Evolutionary conservation across 306 rosid species (phyloP), one percentile per base, ranked within the genome.

Genomic region (Cajanus cajan): DNA sequence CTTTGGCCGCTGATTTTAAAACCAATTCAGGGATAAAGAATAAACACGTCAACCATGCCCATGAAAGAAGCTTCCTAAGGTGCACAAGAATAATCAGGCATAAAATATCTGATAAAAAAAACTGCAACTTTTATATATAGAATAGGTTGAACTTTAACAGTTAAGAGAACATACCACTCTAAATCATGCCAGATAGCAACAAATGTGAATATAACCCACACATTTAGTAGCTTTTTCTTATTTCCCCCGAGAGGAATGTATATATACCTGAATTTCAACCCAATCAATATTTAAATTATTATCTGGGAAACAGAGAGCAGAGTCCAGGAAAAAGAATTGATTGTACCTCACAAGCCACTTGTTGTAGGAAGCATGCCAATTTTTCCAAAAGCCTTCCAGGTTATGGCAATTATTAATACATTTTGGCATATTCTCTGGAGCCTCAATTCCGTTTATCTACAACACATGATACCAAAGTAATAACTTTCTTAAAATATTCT

Each of bases 331-430:
- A 63, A 78, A 74, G 47, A 80, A 57, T 73, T 69, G 4, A 82
- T 62, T 73, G 73, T 80, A 92, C 98, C 98, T 92, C 87, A 95
- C 98, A 78, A 95, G 97, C 98, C 97, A 95, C 89, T 92, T 95
- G 88, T 95, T 95, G 81, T 80, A 95, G 82, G 98, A 95, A 82
- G 98, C 97, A 89, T 95, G 98, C 98, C 98, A 95, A 82, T 83
- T 91, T 86, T 95, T 95, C 98, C 98, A 95, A 80, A 92, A 95
- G 65, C 88, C 87, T 87, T 95, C 97, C 88, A 95, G 79, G 83
- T 83, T 90, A 81, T 86, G 86, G 90, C 98, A 90, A 80, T 91
- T 95, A 88, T 95, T 92, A 68, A 92, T 85, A 81, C 98, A 95
- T 89, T 84, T 90, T 22, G 97, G 98, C 98, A 95, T 95, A 80